Evolutionary conservation across 106 monocot genomes (phyloP).

Genomic region (Triglochin maritima): DNA sequence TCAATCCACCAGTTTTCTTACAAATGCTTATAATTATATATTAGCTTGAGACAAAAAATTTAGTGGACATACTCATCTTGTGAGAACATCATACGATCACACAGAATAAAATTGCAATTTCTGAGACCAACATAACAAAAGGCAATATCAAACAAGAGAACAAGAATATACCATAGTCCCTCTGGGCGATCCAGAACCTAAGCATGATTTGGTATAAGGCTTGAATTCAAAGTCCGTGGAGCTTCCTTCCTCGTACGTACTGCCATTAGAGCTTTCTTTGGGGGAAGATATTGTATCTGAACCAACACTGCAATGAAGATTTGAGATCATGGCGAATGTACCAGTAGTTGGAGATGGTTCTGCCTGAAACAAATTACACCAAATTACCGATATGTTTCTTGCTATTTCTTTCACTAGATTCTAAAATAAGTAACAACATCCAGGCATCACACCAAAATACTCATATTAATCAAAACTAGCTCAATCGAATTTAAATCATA

Average conservation of each 20-base stretch:
- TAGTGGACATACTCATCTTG: no score
- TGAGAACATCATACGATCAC: no score
- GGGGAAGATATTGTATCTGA: slow-evolving; percentile 39
- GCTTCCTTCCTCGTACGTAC: slow-evolving; percentile 23
- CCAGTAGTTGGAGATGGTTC: slow-evolving; percentile 98
- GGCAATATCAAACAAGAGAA: background rate
- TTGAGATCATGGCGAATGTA: slow-evolving; percentile 43
- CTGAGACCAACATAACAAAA: background rate
- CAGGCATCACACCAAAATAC: no score
- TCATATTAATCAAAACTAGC: background rate
- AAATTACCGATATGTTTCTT: no score
- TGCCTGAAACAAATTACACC: slow-evolving; percentile 31
- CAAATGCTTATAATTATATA: background rate
- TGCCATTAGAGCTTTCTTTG: slow-evolving; percentile 28
- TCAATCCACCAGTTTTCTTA: no score
- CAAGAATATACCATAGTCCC: slow-evolving; percentile 34
- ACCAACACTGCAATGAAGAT: slow-evolving; percentile 17
- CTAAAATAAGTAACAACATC: no score
- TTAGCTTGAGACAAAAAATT: background rate
- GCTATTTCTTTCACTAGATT: no score
- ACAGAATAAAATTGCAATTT: background rate
- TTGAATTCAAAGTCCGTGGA: slow-evolving; percentile 64
- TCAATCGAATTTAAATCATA: background rate
- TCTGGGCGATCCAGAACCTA: slow-evolving; percentile 23
- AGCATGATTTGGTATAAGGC: slow-evolving; percentile 29